A percentile compares a stretch with the other conserved stretches of the same genome.
Conservation (phyloP, 768 basidiomycete genomes). For the Baorangia bicolor region DNA sequence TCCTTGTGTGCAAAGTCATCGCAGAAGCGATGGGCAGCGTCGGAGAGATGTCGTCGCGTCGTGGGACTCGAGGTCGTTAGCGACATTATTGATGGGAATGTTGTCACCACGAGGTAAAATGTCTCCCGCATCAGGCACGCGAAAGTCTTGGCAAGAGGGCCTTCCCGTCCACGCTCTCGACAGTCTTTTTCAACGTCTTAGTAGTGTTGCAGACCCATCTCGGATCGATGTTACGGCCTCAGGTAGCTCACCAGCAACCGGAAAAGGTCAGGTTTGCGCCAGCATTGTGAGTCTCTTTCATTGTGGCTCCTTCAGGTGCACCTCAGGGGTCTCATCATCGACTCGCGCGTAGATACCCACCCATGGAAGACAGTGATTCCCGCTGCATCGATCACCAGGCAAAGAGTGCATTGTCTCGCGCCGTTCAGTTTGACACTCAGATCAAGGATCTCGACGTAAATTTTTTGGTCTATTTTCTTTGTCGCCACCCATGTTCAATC, state of each 20-base stretch:
- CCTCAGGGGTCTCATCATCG: constrained; percentile 15
- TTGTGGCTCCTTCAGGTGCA: not conserved
- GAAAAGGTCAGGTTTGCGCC: constrained; percentile 1
- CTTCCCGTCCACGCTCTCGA: too few relatives aligned
- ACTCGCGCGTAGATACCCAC: constrained; percentile 4
- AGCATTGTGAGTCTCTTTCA: constrained; percentile 12
- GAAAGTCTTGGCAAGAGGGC: not conserved
- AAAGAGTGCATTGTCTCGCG: constrained; percentile 47
- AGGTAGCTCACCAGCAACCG: not conserved
- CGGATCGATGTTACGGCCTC: constrained; percentile 1
- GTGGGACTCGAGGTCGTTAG: not conserved
- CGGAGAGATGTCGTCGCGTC: constrained; percentile 32
- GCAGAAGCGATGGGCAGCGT: constrained; percentile 50
- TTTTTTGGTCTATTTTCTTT: not conserved
- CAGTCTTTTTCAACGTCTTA: not conserved
- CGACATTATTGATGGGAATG: not conserved
- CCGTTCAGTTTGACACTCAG: constrained; percentile 49
- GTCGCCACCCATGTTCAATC: not conserved
- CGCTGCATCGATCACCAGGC: constrained; percentile 42
- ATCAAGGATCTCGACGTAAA: constrained; percentile 64
- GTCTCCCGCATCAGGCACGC: not conserved
- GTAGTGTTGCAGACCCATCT: not conserved
- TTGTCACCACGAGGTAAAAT: too few relatives aligned
- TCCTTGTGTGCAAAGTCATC: constrained; percentile 48
- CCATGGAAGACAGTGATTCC: constrained; percentile 6